These are phyloP conservation scores for Boletus reticulatus DNA, from an alignment of 768 basidiomycete species.

Conservation along the genomic window DNA sequence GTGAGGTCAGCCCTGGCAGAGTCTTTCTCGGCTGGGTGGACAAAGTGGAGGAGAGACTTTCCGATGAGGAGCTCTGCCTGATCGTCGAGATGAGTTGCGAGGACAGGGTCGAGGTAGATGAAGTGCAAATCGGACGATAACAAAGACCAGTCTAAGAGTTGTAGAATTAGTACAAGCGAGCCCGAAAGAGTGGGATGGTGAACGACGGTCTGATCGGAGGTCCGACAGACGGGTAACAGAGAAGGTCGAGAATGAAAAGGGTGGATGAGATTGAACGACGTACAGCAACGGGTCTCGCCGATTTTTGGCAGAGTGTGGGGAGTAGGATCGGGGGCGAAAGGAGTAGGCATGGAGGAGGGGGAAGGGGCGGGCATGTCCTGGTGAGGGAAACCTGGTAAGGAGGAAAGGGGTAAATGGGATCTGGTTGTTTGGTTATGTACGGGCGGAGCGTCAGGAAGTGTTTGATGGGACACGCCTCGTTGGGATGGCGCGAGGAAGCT, in stretches of 20 bases:
- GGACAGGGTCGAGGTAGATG: conserved; percentile 82
- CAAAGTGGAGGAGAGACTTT: conserved; percentile 69
- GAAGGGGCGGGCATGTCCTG: conserved; percentile 31
- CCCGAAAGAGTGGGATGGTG: conserved; percentile 14
- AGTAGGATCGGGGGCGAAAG: conserved; percentile 36
- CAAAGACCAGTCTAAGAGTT: conserved; percentile 69
- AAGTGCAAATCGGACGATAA: conserved; percentile 74
- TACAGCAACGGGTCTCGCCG: conserved; percentile 77
- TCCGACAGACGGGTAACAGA: conserved; percentile 10
- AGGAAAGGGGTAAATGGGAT: conserved; percentile 39
- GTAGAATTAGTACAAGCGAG: conserved; percentile 17
- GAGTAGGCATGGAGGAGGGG: conserved; percentile 25
- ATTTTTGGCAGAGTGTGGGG: conserved; percentile 47
- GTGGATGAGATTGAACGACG: conserved; percentile 31
- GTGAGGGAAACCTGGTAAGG: conserved; percentile 36
- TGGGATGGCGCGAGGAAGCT: conserved; percentile 36
- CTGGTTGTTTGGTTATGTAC: conserved; percentile 33
- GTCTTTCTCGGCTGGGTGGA: conserved; percentile 81
- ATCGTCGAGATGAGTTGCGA: conserved; percentile 66
- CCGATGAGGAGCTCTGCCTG: conserved; percentile 70
- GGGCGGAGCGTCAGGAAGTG: conserved; percentile 24
- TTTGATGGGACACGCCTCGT: conserved; percentile 31
- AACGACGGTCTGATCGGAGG: conserved; percentile 24
- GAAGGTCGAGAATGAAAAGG: conserved; percentile 5
- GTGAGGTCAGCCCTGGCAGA: conserved; percentile 74